Evolutionary conservation across 371 early-diverging fungal species (phyloP).

Genomic region (Mortierella sp.): DNA sequence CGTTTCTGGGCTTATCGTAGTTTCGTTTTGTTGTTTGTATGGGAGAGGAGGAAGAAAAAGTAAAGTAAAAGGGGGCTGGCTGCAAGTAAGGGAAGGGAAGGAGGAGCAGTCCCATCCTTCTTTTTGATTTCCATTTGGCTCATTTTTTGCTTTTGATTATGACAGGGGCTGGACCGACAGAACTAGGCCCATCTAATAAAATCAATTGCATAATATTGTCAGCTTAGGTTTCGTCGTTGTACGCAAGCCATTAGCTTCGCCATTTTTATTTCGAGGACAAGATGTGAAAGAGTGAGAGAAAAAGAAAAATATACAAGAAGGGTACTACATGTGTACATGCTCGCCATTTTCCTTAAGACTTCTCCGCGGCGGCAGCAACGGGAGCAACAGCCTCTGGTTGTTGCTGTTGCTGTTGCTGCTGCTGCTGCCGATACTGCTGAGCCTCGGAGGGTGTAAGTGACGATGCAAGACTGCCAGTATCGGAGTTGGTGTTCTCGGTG

Average conservation of each 20-base stretch:
- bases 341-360: not conserved
- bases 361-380: not conserved
- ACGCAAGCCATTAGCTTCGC: not conserved
- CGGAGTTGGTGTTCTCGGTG: conserved; percentile 15
- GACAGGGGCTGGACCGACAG: not conserved
- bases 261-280: conserved; percentile 2
- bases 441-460: not conserved
- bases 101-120: not conserved
- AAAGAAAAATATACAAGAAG: not conserved
- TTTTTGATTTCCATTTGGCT: no score
- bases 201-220: no score
- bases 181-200: not conserved
- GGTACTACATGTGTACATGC: not conserved
- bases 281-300: not conserved
- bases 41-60: not conserved
- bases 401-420: not conserved
- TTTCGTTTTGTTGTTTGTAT: not conserved
- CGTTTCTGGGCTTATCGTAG: not conserved
- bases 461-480: not conserved
- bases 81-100: not conserved
- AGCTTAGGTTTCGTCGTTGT: not conserved
- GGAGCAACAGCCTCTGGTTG: not conserved
- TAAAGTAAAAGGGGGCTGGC: no score
- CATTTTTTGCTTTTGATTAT: no score
- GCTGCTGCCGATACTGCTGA: not conserved